Conservation (phyloP, 306 rosid species). For the Lathyrus aphaca region DNA sequence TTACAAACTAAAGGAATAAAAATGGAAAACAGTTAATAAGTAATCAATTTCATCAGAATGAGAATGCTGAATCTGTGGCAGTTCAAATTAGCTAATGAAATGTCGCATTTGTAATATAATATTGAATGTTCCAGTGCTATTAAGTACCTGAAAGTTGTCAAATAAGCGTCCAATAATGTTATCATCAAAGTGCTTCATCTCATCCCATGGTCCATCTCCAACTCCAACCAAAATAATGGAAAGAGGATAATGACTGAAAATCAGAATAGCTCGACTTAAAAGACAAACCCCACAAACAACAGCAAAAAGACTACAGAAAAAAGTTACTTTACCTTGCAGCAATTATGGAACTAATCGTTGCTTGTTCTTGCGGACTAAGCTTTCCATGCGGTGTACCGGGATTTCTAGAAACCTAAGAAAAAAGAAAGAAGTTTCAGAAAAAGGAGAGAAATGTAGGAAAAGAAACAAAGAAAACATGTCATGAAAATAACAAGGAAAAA, state of each 20-base stretch:
- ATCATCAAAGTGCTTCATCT: slow-evolving; percentile 84
- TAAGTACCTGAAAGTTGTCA: slow-evolving; percentile 91
- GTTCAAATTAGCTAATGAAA: background rate
- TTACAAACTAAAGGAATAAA: slow-evolving; percentile 67
- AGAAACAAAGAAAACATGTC: slow-evolving; percentile 3
- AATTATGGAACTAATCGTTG: slow-evolving; percentile 71
- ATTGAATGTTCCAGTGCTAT: slow-evolving; percentile 21
- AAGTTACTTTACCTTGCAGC: slow-evolving; percentile 76
- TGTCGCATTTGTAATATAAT: background rate
- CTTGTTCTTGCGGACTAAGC: slow-evolving; percentile 81
- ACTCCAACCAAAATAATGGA: slow-evolving; percentile 94
- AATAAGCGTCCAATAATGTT: slow-evolving; percentile 78
- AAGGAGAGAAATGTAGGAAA: slow-evolving; percentile 19
- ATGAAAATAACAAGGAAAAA: slow-evolving; percentile 1
- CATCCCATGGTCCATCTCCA: slow-evolving; percentile 99
- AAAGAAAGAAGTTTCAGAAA: slow-evolving; percentile 16
- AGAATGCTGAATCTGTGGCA: background rate
- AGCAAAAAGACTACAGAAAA: slow-evolving; percentile 25
- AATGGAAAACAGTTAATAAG: slow-evolving; percentile 3
- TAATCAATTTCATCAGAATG: slow-evolving; percentile 13
- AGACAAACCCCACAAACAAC: slow-evolving; percentile 29
- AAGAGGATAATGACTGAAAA: slow-evolving; percentile 74
- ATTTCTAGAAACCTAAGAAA: slow-evolving; percentile 69
- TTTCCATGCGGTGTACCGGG: slow-evolving; percentile 67
- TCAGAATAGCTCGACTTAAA: slow-evolving; percentile 34